These are phyloP conservation scores for Globisporangium rhizosaccharum DNA, from an alignment of 352 stramenopile species.

Conservation along the genomic window DNA sequence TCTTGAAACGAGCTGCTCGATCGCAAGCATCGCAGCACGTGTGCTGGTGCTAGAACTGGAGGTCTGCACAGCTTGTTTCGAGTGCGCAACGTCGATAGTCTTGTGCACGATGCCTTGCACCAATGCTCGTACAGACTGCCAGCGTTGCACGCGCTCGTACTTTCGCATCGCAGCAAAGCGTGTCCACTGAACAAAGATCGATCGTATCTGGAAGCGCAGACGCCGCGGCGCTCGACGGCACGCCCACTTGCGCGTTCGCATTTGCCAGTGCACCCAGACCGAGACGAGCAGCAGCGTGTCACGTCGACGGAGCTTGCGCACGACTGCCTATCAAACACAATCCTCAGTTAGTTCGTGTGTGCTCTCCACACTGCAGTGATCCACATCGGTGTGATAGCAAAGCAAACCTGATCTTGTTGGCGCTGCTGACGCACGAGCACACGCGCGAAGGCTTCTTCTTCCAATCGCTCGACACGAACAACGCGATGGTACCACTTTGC, in stretches of 20 bases:
- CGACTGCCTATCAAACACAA: not conserved
- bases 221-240: constrained; percentile 1
- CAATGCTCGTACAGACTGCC: not conserved
- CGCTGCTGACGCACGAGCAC: not conserved
- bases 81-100: no score
- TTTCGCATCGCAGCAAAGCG: not conserved
- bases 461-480: constrained; percentile 4
- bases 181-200: constrained; percentile 1
- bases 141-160: not conserved
- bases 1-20: not conserved
- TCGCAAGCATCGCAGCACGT: not conserved
- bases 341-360: not conserved
- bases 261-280: constrained; percentile 5
- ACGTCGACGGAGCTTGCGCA: not conserved
- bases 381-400: not conserved
- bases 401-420: not conserved
- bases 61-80: not conserved
- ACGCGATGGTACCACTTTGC: constrained; percentile 10
- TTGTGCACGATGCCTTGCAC: not conserved
- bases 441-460: not conserved
- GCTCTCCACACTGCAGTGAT: no score
- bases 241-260: not conserved
- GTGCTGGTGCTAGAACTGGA: no score
- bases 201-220: constrained; percentile 7
- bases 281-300: not conserved